Conservation (phyloP, 495 filamentous ascomycete genomes). For the Penicillium fimorum region DNA sequence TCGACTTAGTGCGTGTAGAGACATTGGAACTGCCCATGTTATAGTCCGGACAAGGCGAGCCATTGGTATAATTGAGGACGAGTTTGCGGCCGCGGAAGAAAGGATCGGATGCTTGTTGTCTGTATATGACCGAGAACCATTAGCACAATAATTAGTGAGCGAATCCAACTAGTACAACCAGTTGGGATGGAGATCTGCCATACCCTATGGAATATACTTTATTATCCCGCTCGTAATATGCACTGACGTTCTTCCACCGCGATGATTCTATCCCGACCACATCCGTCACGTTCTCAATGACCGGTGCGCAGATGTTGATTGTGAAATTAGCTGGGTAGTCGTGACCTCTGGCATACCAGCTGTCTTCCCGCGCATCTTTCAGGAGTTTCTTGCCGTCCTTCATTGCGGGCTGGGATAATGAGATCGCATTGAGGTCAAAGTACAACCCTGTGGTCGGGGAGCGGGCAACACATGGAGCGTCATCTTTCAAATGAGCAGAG, state of each 20-base stretch:
- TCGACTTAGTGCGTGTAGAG: slow-evolving; percentile 66
- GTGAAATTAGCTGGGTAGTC: slow-evolving; percentile 92
- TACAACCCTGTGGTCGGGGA: slow-evolving; percentile 73
- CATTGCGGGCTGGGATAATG: slow-evolving; percentile 49
- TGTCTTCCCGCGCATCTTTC: slow-evolving; percentile 61
- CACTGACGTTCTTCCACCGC: slow-evolving; percentile 79
- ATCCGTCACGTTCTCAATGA: slow-evolving; percentile 71
- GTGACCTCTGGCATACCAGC: slow-evolving; percentile 80
- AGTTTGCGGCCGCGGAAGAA: slow-evolving; percentile 86
- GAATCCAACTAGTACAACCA: background rate
- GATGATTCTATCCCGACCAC: slow-evolving; percentile 65
- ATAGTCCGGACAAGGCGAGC: slow-evolving; percentile 67
- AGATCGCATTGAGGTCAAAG: slow-evolving; percentile 84
- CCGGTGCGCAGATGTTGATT: slow-evolving; percentile 86
- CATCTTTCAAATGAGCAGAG: slow-evolving; percentile 28
- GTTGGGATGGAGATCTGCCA: slow-evolving; percentile 24
- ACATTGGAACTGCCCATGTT: slow-evolving; percentile 27
- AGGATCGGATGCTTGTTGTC: slow-evolving; percentile 65
- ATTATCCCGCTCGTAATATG: slow-evolving; percentile 74
- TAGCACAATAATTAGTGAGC: slow-evolving; percentile 6
- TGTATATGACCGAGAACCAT: slow-evolving; percentile 27
- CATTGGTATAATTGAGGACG: slow-evolving; percentile 85
- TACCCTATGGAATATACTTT: slow-evolving; percentile 85
- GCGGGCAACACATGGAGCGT: slow-evolving; percentile 71
- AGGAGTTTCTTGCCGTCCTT: slow-evolving; percentile 57